A percentile compares a stretch with the other conserved stretches of the same genome.
phyloP scores from a whole-genome alignment of 495 filamentous ascomycete genomes.

The Venustampulla echinocandica region DNA sequence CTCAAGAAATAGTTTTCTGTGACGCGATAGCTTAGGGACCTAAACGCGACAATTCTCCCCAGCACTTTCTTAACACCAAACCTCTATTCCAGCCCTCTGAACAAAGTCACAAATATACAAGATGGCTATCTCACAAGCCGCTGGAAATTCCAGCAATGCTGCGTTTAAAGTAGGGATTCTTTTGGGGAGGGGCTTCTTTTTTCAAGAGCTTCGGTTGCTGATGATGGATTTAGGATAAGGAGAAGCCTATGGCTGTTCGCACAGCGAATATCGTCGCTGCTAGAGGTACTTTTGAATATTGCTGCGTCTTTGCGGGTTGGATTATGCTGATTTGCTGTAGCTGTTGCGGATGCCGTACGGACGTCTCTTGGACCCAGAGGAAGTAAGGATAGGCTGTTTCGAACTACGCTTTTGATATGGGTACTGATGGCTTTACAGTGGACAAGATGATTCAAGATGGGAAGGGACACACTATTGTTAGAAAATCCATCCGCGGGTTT shows the following conservation, averaged over 20 bases:
- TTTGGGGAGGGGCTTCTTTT: conserved; percentile 24
- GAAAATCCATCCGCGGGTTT: background rate
- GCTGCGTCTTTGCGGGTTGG: background rate
- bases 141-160: conserved; percentile 51
- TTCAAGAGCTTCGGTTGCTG: conserved; percentile 36
- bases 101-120: conserved; percentile 23
- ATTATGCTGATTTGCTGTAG: conserved; percentile 34
- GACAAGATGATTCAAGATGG: conserved; percentile 99
- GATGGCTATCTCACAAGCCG: conserved; percentile 57
- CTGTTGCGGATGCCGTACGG: conserved; percentile 93
- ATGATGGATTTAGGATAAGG: conserved; percentile 69
- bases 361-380: conserved; percentile 53
- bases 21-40: background rate
- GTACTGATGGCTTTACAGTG: conserved; percentile 40
- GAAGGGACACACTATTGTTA: conserved; percentile 78
- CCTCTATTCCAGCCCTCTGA: background rate
- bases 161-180: conserved; percentile 62
- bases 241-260: conserved; percentile 95
- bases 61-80: background rate
- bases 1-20: background rate
- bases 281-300: conserved; percentile 54
- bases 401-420: conserved; percentile 30
- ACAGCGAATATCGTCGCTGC: conserved; percentile 94
- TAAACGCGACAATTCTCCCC: background rate
- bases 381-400: conserved; percentile 5